A percentile compares a stretch with the other conserved stretches of the same genome.
phyloP scores from a whole-genome alignment of 108 stramenopile species.

The Cyclotella atomus region DNA sequence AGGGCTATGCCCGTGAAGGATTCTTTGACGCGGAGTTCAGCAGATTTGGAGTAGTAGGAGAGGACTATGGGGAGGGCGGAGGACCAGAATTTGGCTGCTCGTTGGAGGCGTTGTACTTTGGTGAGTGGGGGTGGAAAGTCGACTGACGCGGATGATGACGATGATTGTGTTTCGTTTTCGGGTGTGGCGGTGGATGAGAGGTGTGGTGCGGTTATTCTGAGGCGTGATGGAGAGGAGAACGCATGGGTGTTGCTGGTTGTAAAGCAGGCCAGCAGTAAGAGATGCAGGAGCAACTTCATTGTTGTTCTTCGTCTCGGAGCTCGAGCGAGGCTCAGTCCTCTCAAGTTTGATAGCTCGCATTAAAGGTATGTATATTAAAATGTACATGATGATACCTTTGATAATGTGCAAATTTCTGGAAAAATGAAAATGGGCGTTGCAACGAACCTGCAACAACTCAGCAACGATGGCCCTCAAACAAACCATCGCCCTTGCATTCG shows the following conservation, averaged over 20 bases:
- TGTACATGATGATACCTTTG: no score
- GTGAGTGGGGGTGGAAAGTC: slow-evolving; percentile 82
- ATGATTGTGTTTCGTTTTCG: background rate
- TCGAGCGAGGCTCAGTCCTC: no score
- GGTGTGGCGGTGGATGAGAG: background rate
- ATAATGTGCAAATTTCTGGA: no score
- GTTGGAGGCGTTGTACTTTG: slow-evolving; percentile 62
- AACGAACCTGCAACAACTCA: no score
- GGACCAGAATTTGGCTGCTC: slow-evolving; percentile 83
- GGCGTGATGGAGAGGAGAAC: background rate
- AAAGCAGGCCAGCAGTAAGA: background rate
- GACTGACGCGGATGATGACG: slow-evolving; percentile 22
- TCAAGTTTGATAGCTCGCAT: no score
- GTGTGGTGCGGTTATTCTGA: background rate
- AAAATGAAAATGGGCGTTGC: no score
- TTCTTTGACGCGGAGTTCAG: slow-evolving; percentile 68
- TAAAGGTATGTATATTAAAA: no score
- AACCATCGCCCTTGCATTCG: background rate
- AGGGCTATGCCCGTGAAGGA: slow-evolving; percentile 53
- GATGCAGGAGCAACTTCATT: background rate
- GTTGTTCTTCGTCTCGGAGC: no score
- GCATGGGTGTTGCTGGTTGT: no score
- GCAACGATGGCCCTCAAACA: background rate
- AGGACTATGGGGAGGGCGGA: slow-evolving; percentile 80
- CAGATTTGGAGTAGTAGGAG: slow-evolving; percentile 73